Percentiles rank a stretch among this genome's conserved stretches.
These are phyloP conservation scores for Talaromyces sp. DNA, from an alignment of 2,329 filamentous ascomycete species.

Conservation along the genomic window DNA sequence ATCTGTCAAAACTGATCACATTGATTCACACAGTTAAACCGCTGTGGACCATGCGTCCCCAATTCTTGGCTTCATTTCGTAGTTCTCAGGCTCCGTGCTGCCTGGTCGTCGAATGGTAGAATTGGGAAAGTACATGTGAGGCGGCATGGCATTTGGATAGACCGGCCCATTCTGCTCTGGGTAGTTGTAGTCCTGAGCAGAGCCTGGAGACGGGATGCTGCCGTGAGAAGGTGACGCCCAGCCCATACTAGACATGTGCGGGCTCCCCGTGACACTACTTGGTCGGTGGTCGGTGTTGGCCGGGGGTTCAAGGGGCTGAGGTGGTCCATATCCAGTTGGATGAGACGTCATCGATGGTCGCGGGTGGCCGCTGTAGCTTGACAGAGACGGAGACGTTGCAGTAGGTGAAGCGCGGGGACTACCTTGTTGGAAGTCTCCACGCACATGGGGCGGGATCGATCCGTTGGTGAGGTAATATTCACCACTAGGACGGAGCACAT, in stretches of 20 bases:
- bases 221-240: conserved; percentile 84
- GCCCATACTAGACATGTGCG: conserved; percentile 74
- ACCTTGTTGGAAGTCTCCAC: conserved; percentile 65
- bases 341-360: conserved; percentile 73
- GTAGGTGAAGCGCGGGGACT: conserved; percentile 64
- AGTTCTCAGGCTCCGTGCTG: conserved; percentile 68
- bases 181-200: conserved; percentile 73
- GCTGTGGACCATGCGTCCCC: conserved; percentile 33
- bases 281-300: conserved; percentile 70
- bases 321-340: conserved; percentile 75
- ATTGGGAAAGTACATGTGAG: conserved; percentile 69
- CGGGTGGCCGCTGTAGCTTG: conserved; percentile 50
- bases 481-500: conserved; percentile 62
- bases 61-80: conserved; percentile 55
- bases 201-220: conserved; percentile 66
- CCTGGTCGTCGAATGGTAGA: conserved; percentile 67
- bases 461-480: conserved; percentile 79
- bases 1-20: conserved; percentile 3
- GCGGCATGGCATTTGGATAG: conserved; percentile 39
- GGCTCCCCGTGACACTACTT: conserved; percentile 74
- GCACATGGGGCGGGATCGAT: conserved; percentile 76
- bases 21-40: conserved; percentile 19
- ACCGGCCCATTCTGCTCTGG: conserved; percentile 63
- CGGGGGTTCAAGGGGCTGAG: conserved; percentile 77
- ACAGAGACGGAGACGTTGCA: conserved; percentile 61